phyloP scores from a whole-genome alignment of 495 filamentous ascomycete species.

The Hypoxylon fragiforme region DNA sequence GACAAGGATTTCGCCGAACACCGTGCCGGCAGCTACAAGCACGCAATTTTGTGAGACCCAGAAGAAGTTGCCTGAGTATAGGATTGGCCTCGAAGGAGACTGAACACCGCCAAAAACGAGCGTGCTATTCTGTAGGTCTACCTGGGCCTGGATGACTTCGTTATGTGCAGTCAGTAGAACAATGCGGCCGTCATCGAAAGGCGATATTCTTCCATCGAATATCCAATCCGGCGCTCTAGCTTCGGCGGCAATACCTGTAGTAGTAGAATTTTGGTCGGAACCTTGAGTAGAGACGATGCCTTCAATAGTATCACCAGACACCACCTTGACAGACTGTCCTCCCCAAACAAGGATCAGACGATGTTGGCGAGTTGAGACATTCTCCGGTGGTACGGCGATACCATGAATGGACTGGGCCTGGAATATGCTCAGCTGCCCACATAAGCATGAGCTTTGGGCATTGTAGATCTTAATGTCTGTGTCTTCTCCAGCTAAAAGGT shows the following conservation, averaged over 20 bases:
- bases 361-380: conserved; percentile 18
- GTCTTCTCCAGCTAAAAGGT: conserved; percentile 75
- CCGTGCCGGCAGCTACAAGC: conserved; percentile 84
- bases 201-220: conserved; percentile 66
- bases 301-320: conserved; percentile 29
- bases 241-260: conserved; percentile 30
- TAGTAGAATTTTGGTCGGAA: background rate
- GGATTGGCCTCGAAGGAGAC: conserved; percentile 77
- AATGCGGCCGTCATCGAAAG: conserved; percentile 33
- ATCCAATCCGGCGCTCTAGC: conserved; percentile 75
- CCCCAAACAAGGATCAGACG: conserved; percentile 59
- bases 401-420: conserved; percentile 69
- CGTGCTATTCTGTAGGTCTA: conserved; percentile 19
- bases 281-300: conserved; percentile 21
- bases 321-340: conserved; percentile 44
- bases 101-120: conserved; percentile 48
- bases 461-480: conserved; percentile 67
- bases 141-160: conserved; percentile 54
- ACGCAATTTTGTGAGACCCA: conserved; percentile 60
- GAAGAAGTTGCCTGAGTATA: conserved; percentile 80
- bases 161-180: conserved; percentile 85
- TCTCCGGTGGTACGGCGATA: conserved; percentile 48
- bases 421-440: conserved; percentile 58
- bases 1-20: conserved; percentile 88
- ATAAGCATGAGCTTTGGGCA: conserved; percentile 36